Base-by-base conservation (phyloP, 257 asterid genomes). In the Solanum corneliomulleri region DNA sequence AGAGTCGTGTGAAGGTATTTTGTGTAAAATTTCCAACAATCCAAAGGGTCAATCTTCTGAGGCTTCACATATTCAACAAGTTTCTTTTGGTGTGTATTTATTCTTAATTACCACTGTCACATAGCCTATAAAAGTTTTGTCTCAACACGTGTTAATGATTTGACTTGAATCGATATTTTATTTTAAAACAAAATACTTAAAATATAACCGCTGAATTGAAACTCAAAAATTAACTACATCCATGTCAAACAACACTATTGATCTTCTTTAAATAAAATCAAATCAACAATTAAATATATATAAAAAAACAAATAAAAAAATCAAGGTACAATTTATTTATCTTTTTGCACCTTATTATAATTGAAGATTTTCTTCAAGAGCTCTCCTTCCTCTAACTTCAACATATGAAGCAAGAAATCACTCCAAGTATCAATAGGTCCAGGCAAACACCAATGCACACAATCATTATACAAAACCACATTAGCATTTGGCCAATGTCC, bases 351-450 rank as follows among this genome's bases (percentile, higher is more conserved):
- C 68, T 80, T 80, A 29, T 31, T 80, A 27, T 8, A 84, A 10
- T 27, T 42, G 88, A 42, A 87, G 87, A 68, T 87, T 91, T 39
- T 92, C 94, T 69, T 49, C 81, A 87, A 82, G 88, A 1, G 85
- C 71, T 49, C 82, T 88, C 33, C 91, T 83, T 27, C 91, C 85
- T 94, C 96, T 88, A 90, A 72, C 87, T 94, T 94, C 25, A 93
- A 52, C 92, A 90, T 88, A 81, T 94, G 94, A 49, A 87, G 88
- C 91, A 94, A 66, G 86, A 92, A 86, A 82, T 92, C 94, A 64
- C 94, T 95, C 97, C 96, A 94, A 37, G 90, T 23, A 92, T 94
- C 97, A 85, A 94, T 92, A n/a, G 96, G 96, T 44, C 97, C 97
- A 0, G 95, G 94, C 90, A 90, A 82, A 87, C 92, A 90, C 92